Evolutionary conservation across 179 eudicot species (phyloP), one percentile per base, ranked within the genome.

Genomic region (Actinidia arguta): DNA sequence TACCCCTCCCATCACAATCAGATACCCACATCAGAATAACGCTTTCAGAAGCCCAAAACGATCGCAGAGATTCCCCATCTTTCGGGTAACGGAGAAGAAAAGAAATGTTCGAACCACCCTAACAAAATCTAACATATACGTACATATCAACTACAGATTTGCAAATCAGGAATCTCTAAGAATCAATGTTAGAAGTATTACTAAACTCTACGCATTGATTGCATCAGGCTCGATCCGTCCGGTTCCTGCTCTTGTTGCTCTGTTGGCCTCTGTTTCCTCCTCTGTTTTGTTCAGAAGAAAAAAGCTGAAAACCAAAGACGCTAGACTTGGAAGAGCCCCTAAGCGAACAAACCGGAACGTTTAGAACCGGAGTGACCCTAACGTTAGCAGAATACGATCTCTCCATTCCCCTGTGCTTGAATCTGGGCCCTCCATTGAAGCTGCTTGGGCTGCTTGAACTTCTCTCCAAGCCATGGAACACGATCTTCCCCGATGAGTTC

Each of bases 371-470:
- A 3, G 96, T 93, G 12, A 96, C 87, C 24, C 99, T 85, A 4
- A 96, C 98, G 67, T 94, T 92, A 3, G 96, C 95, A 0, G 99
- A 96, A 78, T 96, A 94, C 0, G 98, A 96, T 82, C 99, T 82
- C 82, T 94, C 97, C 92, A 95, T 87, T 1, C 94, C 94, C 58
- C 90, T 85, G 55, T 90, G 81, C 61, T 90, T 92, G 77, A 87
- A 83, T 77, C 91, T 88, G 1, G 85, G 93, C 12, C 96, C 98
- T 14, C 98, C 97, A 52, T 91, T 92, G 66, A 93, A 91, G 80
- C 88, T 91, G 69, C 98, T 90, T 20, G 99, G 99, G 39, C 98
- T 91, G 70, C 99, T 96, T 1, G 97, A 92, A 80, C 99, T 96
- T 69, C 99, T 83, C 79, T 93, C 97, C 47, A 96, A 80, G 42